Percentiles rank a stretch among this genome's conserved stretches.
Conservation (phyloP, 2,329 filamentous ascomycete species). For the Paracorniculantispora psalliotae region DNA sequence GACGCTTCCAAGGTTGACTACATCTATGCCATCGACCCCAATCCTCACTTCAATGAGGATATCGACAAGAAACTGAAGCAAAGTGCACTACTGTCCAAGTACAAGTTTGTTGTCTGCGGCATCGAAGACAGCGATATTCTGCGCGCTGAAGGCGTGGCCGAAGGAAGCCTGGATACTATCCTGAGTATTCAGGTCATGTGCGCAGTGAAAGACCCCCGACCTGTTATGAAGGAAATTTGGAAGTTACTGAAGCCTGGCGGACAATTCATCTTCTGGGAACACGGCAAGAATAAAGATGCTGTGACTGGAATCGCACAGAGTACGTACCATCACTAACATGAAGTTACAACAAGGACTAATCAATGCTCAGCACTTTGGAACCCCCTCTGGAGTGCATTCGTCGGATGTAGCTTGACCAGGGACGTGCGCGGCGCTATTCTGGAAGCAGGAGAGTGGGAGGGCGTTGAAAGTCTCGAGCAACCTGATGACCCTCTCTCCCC, state of each 20-base stretch:
- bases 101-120: conserved; percentile 32
- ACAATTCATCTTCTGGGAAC: conserved; percentile 42
- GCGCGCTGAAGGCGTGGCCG: conserved; percentile 29
- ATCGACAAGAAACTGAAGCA: conserved; percentile 29
- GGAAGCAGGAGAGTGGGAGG: conserved; percentile 9
- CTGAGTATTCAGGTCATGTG: conserved; percentile 39
- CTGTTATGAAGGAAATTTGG: conserved; percentile 30
- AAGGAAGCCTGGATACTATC: conserved; percentile 34
- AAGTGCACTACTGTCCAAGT: conserved; percentile 27
- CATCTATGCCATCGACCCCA: conserved; percentile 39
- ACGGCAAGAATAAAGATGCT: conserved; percentile 21
- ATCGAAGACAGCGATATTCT: conserved; percentile 35
- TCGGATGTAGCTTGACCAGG: conserved; percentile 8
- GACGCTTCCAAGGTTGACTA: conserved; percentile 25
- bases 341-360: background rate
- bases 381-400: conserved; percentile 8
- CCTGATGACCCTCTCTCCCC: background rate
- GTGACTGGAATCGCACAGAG: background rate
- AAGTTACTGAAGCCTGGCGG: conserved; percentile 41
- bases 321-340: background rate
- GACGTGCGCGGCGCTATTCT: background rate
- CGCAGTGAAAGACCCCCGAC: conserved; percentile 27
- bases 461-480: background rate
- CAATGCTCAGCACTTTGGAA: background rate
- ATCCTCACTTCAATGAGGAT: conserved; percentile 26